phyloP scores from a whole-genome alignment of 2,329 filamentous ascomycete genomes.

The Colletotrichum paranaense region DNA sequence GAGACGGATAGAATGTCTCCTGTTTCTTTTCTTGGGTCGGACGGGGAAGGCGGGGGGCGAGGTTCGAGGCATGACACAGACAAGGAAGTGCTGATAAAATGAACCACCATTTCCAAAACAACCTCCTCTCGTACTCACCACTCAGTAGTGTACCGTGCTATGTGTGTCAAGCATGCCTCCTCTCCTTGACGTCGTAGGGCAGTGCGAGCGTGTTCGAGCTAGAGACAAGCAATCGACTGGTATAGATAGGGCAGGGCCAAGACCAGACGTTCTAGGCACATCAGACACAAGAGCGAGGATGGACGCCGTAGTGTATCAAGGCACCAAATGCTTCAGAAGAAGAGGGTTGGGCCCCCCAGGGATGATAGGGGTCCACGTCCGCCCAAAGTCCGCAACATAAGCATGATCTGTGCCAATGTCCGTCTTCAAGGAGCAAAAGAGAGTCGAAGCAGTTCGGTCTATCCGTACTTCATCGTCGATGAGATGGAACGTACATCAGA shows the following conservation, averaged over 20 bases:
- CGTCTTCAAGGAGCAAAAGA: not conserved
- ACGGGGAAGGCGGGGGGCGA: slow-evolving; percentile 6
- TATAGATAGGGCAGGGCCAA: not conserved
- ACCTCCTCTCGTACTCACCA: not conserved
- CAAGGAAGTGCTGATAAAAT: not conserved
- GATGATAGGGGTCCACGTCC: not conserved
- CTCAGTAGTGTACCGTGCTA: not conserved
- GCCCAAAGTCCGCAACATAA: not conserved
- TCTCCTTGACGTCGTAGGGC: not conserved
- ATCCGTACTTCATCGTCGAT: not conserved
- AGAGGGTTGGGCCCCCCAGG: not conserved
- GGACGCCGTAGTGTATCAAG: not conserved
- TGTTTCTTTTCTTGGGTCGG: slow-evolving; percentile 25
- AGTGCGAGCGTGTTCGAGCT: not conserved
- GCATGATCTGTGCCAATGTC: not conserved
- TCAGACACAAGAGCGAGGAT: not conserved
- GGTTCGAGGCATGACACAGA: not conserved
- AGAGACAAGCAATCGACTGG: not conserved
- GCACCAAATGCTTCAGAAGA: not conserved
- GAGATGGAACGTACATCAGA: slow-evolving; percentile 7
- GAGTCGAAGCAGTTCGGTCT: not conserved
- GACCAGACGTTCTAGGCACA: not conserved
- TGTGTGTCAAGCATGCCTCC: not conserved
- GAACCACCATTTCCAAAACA: not conserved
- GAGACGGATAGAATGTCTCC: slow-evolving; percentile 17